Evolutionary conservation across 1,139 yeast species (phyloP), one percentile per base, ranked within the genome.

Genomic region (Diutina ranongensis): DNA sequence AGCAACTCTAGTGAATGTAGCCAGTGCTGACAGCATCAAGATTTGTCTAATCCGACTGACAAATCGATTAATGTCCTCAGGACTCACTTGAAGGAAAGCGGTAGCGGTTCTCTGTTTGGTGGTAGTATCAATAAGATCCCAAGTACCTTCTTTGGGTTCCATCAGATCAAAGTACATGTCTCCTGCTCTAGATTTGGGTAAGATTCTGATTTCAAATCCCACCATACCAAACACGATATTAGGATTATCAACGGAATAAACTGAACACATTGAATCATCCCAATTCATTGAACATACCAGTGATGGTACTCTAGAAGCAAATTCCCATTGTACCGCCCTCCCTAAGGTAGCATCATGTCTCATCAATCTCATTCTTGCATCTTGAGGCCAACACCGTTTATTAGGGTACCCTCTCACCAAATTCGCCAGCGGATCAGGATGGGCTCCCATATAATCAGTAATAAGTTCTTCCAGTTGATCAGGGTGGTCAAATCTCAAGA

Each of bases 321-420:
- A 66, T 60, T 92, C 97, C 96, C 97, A 88, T 59, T 84, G 87
- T 0, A 80, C 83, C 1, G 98, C 97, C 48, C 94, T 71, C 1
- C 97, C 98, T 3, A 92, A 69, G 53, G 88, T 85, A 3, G 92
- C 97, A 64, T 94, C 98, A 51, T 81, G 83, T 45, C 97, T 72
- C 79, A 89, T 82, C 45, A 92, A 65, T 53, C 89, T 76, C 98
- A 94, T 92, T 50, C 97, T 73, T 16, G 81, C 68, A 59, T 92
- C 98, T 45, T 86, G 69, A 3, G 98, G 97, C 99, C 99, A 94
- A 58, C 97, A 88, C 46, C 80, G 79, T 54, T 84, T 86, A 54
- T 87, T 87, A 54, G 85, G 86, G 60, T 89, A 92, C 0, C 94
- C 95, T 21, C 83, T 78, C n/a, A 82, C 80, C 53, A 81, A 83